Evolutionary conservation across 768 basidiomycete genomes (phyloP).

Genomic region (Kondoa subrosea): DNA sequence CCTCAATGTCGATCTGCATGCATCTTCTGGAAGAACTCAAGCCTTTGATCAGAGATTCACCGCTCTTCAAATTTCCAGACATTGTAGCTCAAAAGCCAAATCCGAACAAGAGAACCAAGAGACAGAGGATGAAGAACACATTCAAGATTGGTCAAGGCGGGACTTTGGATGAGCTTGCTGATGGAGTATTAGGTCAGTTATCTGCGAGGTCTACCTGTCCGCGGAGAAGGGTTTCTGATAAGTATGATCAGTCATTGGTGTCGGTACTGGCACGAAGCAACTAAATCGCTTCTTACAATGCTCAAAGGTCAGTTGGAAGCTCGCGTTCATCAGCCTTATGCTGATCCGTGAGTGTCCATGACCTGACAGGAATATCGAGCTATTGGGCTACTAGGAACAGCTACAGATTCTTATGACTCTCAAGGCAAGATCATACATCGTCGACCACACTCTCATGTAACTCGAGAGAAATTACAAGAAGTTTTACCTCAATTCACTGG

Average conservation of each 20-base stretch:
- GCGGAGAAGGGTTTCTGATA: too few species aligned
- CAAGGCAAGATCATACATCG: slow-evolving; percentile 70
- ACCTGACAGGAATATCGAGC: slow-evolving; percentile 64
- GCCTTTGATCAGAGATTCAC: slow-evolving; percentile 54
- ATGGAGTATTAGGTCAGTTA: slow-evolving; percentile 69
- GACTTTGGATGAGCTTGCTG: slow-evolving; percentile 88
- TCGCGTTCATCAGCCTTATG: slow-evolving; percentile 7
- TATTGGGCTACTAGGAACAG: slow-evolving; percentile 77
- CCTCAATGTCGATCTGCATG: slow-evolving; percentile 88
- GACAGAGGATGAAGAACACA: slow-evolving; percentile 35
- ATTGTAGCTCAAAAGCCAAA: not conserved
- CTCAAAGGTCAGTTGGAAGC: slow-evolving; percentile 47
- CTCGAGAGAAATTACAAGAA: slow-evolving; percentile 52
- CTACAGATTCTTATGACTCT: slow-evolving; percentile 86
- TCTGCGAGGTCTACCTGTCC: not conserved
- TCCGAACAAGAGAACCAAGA: slow-evolving; percentile 34
- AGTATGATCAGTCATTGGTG: slow-evolving; percentile 52
- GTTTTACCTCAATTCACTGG: slow-evolving; percentile 61
- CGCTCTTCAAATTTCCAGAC: slow-evolving; percentile 43
- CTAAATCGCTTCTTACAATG: slow-evolving; percentile 68
- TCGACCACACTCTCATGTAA: slow-evolving; percentile 50
- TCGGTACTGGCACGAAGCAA: slow-evolving; percentile 78
- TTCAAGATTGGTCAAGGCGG: slow-evolving; percentile 86
- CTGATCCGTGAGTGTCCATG: not conserved
- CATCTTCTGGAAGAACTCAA: slow-evolving; percentile 69